Percentiles rank a stretch among this genome's conserved stretches.
Evolutionary conservation across 495 filamentous ascomycete genomes (phyloP).

Genomic region (Penicillium fimorum): DNA sequence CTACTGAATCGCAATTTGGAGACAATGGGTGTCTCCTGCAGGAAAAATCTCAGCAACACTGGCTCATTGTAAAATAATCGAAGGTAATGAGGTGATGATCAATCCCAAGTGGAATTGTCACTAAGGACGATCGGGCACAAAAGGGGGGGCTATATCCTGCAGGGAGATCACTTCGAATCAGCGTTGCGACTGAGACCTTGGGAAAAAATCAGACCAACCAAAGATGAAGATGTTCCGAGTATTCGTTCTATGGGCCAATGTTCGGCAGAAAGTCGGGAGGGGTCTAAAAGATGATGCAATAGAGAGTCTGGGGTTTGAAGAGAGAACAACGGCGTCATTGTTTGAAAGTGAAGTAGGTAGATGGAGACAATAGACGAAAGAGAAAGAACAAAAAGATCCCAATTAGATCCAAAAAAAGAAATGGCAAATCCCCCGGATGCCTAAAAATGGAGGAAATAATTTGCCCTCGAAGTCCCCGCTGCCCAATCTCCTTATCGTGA

Average conservation of each 20-base stretch:
- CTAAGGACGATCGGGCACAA: conserved; percentile 22
- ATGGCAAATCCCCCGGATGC: neutral
- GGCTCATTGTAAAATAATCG: conserved; percentile 1
- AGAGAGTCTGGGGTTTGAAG: conserved; percentile 28
- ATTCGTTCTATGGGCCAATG: conserved; percentile 17
- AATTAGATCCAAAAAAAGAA: conserved; percentile 8
- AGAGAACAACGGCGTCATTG: conserved; percentile 45
- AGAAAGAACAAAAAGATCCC: neutral
- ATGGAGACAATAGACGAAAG: conserved; percentile 3
- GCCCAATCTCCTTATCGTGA: neutral
- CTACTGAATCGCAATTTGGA: neutral
- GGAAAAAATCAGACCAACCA: neutral
- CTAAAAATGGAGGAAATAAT: neutral
- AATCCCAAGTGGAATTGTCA: conserved; percentile 8
- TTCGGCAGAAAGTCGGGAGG: conserved; percentile 18
- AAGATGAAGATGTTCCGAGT: conserved; percentile 19
- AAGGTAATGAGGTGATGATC: conserved; percentile 1
- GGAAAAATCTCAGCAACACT: neutral
- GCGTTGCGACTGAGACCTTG: conserved; percentile 8
- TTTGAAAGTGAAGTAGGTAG: conserved; percentile 26
- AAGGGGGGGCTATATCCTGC: conserved; percentile 14
- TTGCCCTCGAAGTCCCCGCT: neutral
- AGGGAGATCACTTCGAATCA: conserved; percentile 13
- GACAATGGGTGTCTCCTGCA: conserved; percentile 2
- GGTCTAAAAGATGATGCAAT: conserved; percentile 34